A percentile compares a stretch with the other conserved stretches of the same genome.
Conservation (phyloP, 352 stramenopile genomes). For the Aphanomyces euteiches region DNA sequence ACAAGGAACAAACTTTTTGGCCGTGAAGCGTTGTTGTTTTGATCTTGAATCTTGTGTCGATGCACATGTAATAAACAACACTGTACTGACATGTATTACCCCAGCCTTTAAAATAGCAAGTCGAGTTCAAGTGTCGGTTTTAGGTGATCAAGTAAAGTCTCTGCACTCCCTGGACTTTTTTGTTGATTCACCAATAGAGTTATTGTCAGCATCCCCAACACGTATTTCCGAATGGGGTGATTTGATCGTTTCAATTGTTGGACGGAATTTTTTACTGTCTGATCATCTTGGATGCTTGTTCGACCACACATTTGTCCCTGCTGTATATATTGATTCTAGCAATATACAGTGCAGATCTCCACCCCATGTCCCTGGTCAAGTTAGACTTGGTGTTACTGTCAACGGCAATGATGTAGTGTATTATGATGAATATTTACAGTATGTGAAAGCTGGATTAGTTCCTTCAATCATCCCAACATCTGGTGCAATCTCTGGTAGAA, state of each 20-base stretch:
- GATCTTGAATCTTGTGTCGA: background rate
- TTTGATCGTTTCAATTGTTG: slow-evolving; percentile 33
- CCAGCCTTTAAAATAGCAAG: slow-evolving; percentile 18
- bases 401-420: slow-evolving; percentile 44
- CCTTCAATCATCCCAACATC: slow-evolving; percentile 33
- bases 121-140: background rate
- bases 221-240: slow-evolving; percentile 31
- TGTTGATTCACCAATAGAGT: slow-evolving; percentile 29
- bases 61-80: slow-evolving; percentile 21
- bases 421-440: slow-evolving; percentile 22
- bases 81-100: slow-evolving; percentile 33
- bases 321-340: slow-evolving; percentile 30
- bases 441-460: slow-evolving; percentile 33
- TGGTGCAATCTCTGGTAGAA: slow-evolving; percentile 39
- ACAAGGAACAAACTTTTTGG: background rate
- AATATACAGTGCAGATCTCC: slow-evolving; percentile 29
- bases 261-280: slow-evolving; percentile 39
- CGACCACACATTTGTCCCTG: slow-evolving; percentile 1
- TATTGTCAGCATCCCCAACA: slow-evolving; percentile 34
- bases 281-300: slow-evolving; percentile 36
- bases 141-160: background rate
- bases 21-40: slow-evolving; percentile 17
- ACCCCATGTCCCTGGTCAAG: background rate
- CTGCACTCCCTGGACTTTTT: slow-evolving; percentile 1
- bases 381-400: slow-evolving; percentile 37